Base-by-base conservation (phyloP, 345 rosid species). In the Eucalyptus polybractea region DNA sequence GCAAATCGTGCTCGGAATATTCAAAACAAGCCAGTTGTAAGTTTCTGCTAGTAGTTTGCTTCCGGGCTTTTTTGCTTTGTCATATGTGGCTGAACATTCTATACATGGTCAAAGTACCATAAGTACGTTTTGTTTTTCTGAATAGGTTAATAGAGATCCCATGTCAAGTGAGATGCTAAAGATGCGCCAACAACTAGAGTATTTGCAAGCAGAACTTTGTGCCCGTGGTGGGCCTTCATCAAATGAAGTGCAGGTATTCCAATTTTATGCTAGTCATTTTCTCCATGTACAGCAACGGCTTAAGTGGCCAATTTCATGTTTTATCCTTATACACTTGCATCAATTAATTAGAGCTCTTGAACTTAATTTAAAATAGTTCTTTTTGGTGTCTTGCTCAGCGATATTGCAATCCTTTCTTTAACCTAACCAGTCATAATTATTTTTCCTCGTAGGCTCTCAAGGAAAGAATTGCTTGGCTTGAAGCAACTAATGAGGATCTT, bases 1-100 rank as follows among this genome's bases (percentile, higher is more conserved):
- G 99, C 99, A 89, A 98, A 98, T 94, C 99, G 99, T 88, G 99
- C 99, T 91, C 97, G 99, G 80, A 98, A 98, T 92, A 98, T 98
- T 90, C 95, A 94, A 91, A 98, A 98, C 89, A 98, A 98, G 94
- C 99, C 99, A 89, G 96, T 98, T 91, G 99, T 98, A 94, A 95
- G 98, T 94, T 89, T 90, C 89, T 88, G 37, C 5, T 42, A 87
- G 90, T 49, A 86, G 86, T 88, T 29, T 80, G 81, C 50, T 72
- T 50, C 4, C 10, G 80, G 80, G 67, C 9, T 51, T 53, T 86
- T 37, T 88, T 85, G 62, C 86, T 33, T 40, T 50, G 42, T 87
- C 58, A 69, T 76, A 86, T 54, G 72, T 44, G 51, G 91, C 50
- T 80, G 76, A 80, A 33, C 87, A 60, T 83, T 58, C 76, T 80